These are phyloP conservation scores for Clathrospora elynae DNA, from an alignment of 2,329 filamentous ascomycete species.

Conservation along the genomic window DNA sequence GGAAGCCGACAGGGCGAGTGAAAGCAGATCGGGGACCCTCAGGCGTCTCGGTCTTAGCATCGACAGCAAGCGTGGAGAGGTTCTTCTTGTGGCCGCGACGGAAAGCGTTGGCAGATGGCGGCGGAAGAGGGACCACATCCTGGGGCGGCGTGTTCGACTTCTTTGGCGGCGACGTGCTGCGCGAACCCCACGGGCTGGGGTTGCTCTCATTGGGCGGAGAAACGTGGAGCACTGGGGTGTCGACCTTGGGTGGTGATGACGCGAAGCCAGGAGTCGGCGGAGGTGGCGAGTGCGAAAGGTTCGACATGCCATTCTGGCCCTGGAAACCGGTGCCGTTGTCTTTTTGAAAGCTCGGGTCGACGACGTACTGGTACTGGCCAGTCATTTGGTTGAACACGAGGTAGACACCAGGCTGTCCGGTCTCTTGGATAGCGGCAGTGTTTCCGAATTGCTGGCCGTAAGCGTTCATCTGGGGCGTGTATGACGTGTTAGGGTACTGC, in stretches of 20 bases:
- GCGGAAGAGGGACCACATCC: constrained; percentile 74
- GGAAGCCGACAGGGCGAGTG: constrained; percentile 64
- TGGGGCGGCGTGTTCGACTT: constrained; percentile 71
- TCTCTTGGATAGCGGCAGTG: constrained; percentile 67
- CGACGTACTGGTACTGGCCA: constrained; percentile 79
- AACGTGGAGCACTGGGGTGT: constrained; percentile 70
- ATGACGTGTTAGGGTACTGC: constrained; percentile 58
- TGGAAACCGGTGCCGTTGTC: constrained; percentile 33
- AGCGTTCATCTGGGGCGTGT: constrained; percentile 60
- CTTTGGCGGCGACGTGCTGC: constrained; percentile 69
- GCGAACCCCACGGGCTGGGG: constrained; percentile 57
- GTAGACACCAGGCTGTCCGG: constrained; percentile 76
- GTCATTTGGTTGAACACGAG: constrained; percentile 84
- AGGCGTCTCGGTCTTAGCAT: constrained; percentile 60
- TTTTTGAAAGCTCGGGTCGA: constrained; percentile 68
- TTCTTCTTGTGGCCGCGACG: constrained; percentile 92
- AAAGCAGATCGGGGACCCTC: constrained; percentile 74
- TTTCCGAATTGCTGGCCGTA: constrained; percentile 71
- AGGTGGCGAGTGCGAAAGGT: constrained; percentile 56
- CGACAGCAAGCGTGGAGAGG: constrained; percentile 68
- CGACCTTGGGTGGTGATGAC: constrained; percentile 45
- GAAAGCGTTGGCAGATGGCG: constrained; percentile 88
- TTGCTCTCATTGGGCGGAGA: constrained; percentile 72
- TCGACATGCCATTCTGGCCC: constrained; percentile 25
- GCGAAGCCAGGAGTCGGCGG: constrained; percentile 51